These are phyloP conservation scores for Coleophoma eucalyptorum DNA, from an alignment of 2,329 filamentous ascomycete species.

Conservation along the genomic window DNA sequence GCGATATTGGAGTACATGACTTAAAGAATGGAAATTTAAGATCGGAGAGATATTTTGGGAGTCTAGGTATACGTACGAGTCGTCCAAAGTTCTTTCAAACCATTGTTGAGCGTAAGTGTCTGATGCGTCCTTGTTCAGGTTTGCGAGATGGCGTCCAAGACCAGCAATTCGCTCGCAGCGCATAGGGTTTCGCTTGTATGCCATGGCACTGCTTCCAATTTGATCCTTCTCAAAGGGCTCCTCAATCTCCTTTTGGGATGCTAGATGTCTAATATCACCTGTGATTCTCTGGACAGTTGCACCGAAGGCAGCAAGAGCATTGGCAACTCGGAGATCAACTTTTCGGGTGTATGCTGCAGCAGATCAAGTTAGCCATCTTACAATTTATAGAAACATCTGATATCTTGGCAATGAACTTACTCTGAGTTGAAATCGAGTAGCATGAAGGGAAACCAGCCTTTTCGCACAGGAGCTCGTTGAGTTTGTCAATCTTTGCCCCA, in stretches of 20 bases:
- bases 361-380: not conserved
- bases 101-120: constrained; percentile 65
- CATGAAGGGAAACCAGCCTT: constrained; percentile 49
- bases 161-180: constrained; percentile 42
- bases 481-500: constrained; percentile 43
- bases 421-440: constrained; percentile 51
- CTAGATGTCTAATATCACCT: constrained; percentile 70
- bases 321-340: constrained; percentile 76
- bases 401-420: not conserved
- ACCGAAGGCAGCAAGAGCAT: constrained; percentile 75
- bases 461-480: constrained; percentile 52
- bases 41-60: no score
- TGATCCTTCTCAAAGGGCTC: constrained; percentile 80
- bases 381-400: not conserved
- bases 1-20: no score
- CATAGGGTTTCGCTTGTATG: constrained; percentile 47
- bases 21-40: no score
- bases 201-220: constrained; percentile 50
- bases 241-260: constrained; percentile 76
- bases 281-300: constrained; percentile 75
- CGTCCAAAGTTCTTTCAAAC: constrained; percentile 61
- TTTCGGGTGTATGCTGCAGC: constrained; percentile 53
- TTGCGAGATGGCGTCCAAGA: constrained; percentile 40
- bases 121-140: constrained; percentile 29
- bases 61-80: constrained; percentile 34